Evolutionary conservation across 257 asterid species (phyloP).

Genomic region (Nicotiana otophora): DNA sequence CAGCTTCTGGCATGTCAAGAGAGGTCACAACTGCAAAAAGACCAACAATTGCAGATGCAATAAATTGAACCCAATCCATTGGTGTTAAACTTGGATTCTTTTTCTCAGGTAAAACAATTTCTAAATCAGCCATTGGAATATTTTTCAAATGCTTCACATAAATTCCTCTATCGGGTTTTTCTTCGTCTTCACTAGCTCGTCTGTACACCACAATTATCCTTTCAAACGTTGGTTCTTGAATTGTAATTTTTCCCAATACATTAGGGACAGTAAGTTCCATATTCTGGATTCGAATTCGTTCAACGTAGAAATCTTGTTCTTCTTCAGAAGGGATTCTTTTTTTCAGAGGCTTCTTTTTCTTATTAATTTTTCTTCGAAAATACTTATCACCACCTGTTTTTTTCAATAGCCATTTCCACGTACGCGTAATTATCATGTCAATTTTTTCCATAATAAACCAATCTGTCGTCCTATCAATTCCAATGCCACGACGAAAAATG

Average conservation of each 20-base stretch:
- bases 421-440: conserved; percentile 63
- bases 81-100: conserved; percentile 91
- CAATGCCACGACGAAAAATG: conserved; percentile 94
- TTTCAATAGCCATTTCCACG: conserved; percentile 81
- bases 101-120: conserved; percentile 97
- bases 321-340: conserved; percentile 37
- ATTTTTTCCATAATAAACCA: conserved; percentile 92
- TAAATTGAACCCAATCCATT: conserved; percentile 96
- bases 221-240: conserved; percentile 97
- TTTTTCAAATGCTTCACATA: conserved; percentile 87
- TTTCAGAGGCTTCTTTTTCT: conserved; percentile 31
- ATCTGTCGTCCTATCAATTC: conserved; percentile 80
- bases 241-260: conserved; percentile 54
- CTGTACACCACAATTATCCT: conserved; percentile 94
- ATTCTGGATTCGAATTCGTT: conserved; percentile 82
- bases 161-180: conserved; percentile 69
- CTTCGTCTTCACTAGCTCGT: conserved; percentile 43
- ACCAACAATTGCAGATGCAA: conserved; percentile 80
- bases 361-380: conserved; percentile 43
- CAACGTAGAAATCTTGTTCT: conserved; percentile 57
- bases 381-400: conserved; percentile 68
- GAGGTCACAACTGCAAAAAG: conserved; percentile 97
- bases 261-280: conserved; percentile 72
- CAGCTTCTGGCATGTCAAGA: conserved; percentile 93
- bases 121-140: conserved; percentile 99